Evolutionary conservation across 192 early-diverging fungal species (phyloP).

Genomic region (Podila clonocystis): DNA sequence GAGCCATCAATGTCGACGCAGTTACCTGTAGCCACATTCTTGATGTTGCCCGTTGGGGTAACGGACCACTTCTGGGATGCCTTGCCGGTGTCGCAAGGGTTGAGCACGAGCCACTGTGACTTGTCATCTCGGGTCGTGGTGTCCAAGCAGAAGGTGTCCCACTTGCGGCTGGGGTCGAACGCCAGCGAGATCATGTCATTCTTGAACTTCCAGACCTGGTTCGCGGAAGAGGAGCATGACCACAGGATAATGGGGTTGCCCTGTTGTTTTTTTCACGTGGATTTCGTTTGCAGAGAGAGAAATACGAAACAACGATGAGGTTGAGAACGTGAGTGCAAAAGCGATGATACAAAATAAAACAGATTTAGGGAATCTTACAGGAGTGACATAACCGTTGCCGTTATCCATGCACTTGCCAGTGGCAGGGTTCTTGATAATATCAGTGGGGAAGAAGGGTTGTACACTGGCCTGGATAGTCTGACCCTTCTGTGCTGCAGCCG

Average conservation of each 20-base stretch:
- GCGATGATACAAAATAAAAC: neutral
- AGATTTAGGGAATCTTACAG: constrained; percentile 16
- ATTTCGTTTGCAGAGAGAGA: neutral
- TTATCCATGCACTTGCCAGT: constrained; percentile 44
- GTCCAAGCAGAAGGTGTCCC: constrained; percentile 33
- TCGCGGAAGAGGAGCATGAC: constrained; percentile 12
- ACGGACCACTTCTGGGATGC: constrained; percentile 32
- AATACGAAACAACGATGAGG: neutral
- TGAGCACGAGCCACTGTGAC: constrained; percentile 23
- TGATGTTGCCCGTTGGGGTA: constrained; percentile 31
- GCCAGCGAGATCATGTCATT: constrained; percentile 24
- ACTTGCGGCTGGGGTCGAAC: constrained; percentile 31
- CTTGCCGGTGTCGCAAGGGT: constrained; percentile 14
- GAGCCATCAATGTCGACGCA: constrained; percentile 27
- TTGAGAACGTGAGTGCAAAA: neutral
- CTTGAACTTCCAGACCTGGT: constrained; percentile 52
- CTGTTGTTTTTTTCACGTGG: neutral
- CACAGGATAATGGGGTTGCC: constrained; percentile 36
- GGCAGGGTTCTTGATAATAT: constrained; percentile 35
- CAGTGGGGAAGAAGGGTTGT: constrained; percentile 45
- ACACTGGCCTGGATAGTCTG: constrained; percentile 46
- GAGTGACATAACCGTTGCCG: neutral
- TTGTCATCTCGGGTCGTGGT: constrained; percentile 2
- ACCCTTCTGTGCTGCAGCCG: constrained; percentile 15
- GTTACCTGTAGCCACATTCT: constrained; percentile 19